Base-by-base conservation (phyloP, 2,329 filamentous ascomycete species). In the Penicillium janthinellum region DNA sequence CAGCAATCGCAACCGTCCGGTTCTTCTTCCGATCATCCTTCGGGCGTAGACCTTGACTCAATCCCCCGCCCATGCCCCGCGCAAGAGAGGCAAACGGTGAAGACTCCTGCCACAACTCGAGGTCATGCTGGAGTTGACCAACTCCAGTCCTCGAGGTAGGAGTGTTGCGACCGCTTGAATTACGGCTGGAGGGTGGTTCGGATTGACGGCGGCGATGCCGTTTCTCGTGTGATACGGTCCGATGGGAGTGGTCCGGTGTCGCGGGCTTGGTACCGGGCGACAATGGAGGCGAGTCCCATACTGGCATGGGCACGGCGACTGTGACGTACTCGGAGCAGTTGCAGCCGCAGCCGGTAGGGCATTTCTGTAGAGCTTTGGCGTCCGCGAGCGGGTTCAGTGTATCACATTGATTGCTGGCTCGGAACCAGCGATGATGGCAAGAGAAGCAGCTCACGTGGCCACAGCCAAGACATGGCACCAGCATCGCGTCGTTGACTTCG, bases 341-440 rank as follows among this genome's bases (percentile, higher is more conserved):
- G 56, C 80, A 82, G 52, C 79, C 80, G 65, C 80, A 82, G n/a
- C 79, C 79, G 12, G 73, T 78, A 6, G 79, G 77, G 57, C 80
- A 82, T 44, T 71, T 65, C 20, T 69, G 69, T 2, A 70, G 64
- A n/a, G 65, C 60, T 12, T 62, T 58, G 20, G 66, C 59, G 49
- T 58, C 45, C 47, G 56, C 60, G 47, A 49, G 39, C 4, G 45
- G 35, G 44, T 69, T 54, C 35, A 60, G 48, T 48, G 52, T 37
- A 44, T 58, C 59, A 35, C 60, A 54, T 45, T 66, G 64, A 52
- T 67, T 60, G 20, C 37, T 48, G 0, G 57, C 56, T 54, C 51
- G 49, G 5, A 81, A 78, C 78, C 79, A 81, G 42, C 67, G 67
- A 42, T 68, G 69, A 50, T 80, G 79, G 62, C 80, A 82, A 17